Base-by-base conservation (phyloP, 768 basidiomycete genomes). In the Suillus ampliporus region DNA sequence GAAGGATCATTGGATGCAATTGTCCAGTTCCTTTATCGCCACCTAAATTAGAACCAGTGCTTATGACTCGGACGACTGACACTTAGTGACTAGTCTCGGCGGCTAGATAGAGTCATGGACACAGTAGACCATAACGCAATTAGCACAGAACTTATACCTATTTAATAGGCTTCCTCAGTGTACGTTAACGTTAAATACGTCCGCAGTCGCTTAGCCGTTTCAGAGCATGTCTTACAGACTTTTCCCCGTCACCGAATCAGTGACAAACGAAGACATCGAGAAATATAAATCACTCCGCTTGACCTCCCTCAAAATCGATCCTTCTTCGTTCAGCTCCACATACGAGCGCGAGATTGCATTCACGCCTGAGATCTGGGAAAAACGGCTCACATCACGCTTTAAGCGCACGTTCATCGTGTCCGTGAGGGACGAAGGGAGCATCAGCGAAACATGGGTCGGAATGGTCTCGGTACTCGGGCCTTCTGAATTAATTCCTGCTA, bases 1-100 rank as follows among this genome's bases (percentile, higher is more conserved):
- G 76, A 79, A 4, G 48, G 66, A 23, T 68, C 68, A 28, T 82
- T 80, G 69, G 79, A 82, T 65, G 64, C 64, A 31, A 74, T 78
- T 21, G 70, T 67, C n/a, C 69, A 66, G n/a, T 86, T 75, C 74
- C 77, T 78, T 72, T 74, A 35, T 65, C 74, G 50, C 65, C 69
- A 17, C 47, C 65, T 48, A 57, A 56, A 15, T 13, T 54, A 38
- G 23, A 38, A 54, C 17, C 10, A 40, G 38, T 13, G 28, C 17
- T 19, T 6, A n/a, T 48, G 4, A 11, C 28, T 31, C n/a, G n/a
- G n/a, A n/a, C n/a, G 31, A 9, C 26, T 15, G 17, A 28, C 15
- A 10, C 17, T 19, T 31, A 26, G n/a, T n/a, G n/a, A n/a, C n/a
- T n/a, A n/a, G 23, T 14, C 23, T 6, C 17, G 37, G 37, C 37